Conservation (phyloP, 257 asterid genomes). For the Nicotiana paniculata region DNA sequence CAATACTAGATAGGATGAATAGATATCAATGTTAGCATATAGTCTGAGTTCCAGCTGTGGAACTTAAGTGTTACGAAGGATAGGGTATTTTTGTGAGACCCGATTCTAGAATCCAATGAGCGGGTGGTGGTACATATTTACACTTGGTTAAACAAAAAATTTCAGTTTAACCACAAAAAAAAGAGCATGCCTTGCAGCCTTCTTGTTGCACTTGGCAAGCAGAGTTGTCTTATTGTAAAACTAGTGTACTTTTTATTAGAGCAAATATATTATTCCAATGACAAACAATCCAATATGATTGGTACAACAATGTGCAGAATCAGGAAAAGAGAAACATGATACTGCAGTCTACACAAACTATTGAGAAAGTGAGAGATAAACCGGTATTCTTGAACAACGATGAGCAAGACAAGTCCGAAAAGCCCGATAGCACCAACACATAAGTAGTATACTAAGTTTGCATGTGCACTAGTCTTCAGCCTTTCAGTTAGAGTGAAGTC, state of each 20-base stretch:
- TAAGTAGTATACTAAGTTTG: constrained; percentile 55
- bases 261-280: not conserved
- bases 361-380: constrained; percentile 31
- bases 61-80: too few relatives aligned
- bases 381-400: constrained; percentile 47
- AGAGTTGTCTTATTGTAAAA: not conserved
- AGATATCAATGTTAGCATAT: too few relatives aligned
- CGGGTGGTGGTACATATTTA: too few relatives aligned
- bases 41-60: too few relatives aligned
- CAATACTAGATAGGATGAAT: too few relatives aligned
- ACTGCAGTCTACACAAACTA: not conserved
- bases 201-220: not conserved
- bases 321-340: not conserved
- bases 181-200: not conserved
- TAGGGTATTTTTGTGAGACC: too few relatives aligned
- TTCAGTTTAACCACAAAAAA: too few relatives aligned
- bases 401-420: constrained; percentile 49
- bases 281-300: not conserved
- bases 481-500: constrained; percentile 63
- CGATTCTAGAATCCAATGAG: too few relatives aligned
- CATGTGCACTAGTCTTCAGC: constrained; percentile 63
- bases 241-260: not conserved
- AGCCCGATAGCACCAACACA: constrained; percentile 54
- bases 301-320: not conserved
- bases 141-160: too few relatives aligned